Evolutionary conservation across 306 rosid species (phyloP).

Genomic region (Pterocarpus santalinus): DNA sequence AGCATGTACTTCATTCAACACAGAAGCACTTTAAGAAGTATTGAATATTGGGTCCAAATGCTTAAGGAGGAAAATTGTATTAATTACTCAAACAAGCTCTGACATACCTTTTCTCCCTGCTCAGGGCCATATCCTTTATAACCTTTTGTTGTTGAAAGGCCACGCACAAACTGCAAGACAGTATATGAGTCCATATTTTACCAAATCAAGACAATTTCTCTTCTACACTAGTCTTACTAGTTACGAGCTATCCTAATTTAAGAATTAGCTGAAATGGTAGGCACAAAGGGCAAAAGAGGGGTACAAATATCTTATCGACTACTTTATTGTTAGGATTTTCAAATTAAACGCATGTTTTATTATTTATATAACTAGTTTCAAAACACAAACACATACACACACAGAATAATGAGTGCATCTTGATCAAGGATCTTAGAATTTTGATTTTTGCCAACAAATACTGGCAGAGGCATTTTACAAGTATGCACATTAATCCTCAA

Average conservation of each 20-base stretch:
- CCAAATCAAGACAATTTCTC: slow-evolving; percentile 25
- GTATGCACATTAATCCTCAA: slow-evolving; percentile 1
- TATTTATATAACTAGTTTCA: too few species aligned
- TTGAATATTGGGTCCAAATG: background rate
- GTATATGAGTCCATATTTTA: slow-evolving; percentile 12
- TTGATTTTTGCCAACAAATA: too few species aligned
- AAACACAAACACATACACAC: too few species aligned
- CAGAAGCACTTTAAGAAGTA: slow-evolving; percentile 20
- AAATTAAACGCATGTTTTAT: background rate
- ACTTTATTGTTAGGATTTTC: slow-evolving; percentile 1
- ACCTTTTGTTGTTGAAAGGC: slow-evolving; percentile 72
- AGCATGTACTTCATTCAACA: slow-evolving; percentile 1
- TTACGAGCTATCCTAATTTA: background rate
- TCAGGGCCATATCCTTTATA: slow-evolving; percentile 84
- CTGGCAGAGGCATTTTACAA: background rate
- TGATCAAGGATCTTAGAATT: too few species aligned
- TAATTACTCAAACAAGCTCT: slow-evolving; percentile 36
- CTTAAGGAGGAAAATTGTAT: slow-evolving; percentile 1
- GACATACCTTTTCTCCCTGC: slow-evolving; percentile 77
- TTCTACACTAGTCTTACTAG: background rate
- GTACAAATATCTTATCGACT: slow-evolving; percentile 12
- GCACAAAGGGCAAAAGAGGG: background rate
- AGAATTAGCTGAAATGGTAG: slow-evolving; percentile 9
- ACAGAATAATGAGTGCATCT: too few species aligned
- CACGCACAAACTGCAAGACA: slow-evolving; percentile 68